Conservation (phyloP, 352 stramenopile genomes). For the Phytophthora boehmeriae region DNA sequence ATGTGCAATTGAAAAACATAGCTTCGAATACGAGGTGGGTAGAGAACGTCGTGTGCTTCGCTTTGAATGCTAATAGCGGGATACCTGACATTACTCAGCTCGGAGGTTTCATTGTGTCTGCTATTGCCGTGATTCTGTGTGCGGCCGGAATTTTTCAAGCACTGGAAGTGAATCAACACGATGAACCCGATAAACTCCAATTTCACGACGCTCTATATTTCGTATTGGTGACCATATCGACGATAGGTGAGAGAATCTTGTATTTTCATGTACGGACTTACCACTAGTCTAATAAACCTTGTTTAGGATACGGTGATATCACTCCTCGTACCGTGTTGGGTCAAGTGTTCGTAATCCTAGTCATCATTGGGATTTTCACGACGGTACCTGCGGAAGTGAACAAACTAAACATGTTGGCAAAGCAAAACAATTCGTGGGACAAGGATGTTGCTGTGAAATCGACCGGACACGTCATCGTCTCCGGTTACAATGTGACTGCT, state of each 20-base stretch:
- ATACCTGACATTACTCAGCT: slow-evolving; percentile 31
- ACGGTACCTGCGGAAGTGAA: slow-evolving; percentile 61
- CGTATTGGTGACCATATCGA: slow-evolving; percentile 74
- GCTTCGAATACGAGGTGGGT: slow-evolving; percentile 76
- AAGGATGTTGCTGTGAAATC: slow-evolving; percentile 54
- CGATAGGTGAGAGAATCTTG: slow-evolving; percentile 49
- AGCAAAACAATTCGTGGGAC: slow-evolving; percentile 63
- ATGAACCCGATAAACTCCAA: slow-evolving; percentile 33
- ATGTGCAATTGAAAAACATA: slow-evolving; percentile 69
- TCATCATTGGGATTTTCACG: slow-evolving; percentile 76
- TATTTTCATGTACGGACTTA: neutral
- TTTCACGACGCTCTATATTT: slow-evolving; percentile 82
- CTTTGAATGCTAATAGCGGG: no score
- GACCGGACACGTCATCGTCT: slow-evolving; percentile 70
- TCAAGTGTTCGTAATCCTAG: slow-evolving; percentile 71
- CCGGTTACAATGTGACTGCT: slow-evolving; percentile 45
- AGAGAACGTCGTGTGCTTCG: no score
- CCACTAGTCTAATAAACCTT: neutral
- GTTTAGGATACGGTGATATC: slow-evolving; percentile 70
- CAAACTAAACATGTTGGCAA: slow-evolving; percentile 67
- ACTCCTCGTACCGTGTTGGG: slow-evolving; percentile 53
- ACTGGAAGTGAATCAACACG: slow-evolving; percentile 51
- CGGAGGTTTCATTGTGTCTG: slow-evolving; percentile 69
- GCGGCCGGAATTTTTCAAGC: slow-evolving; percentile 72
- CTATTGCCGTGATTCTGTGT: slow-evolving; percentile 65